Percentiles rank a stretch among this genome's conserved stretches.
Evolutionary conservation across 192 early-diverging fungal genomes (phyloP).

Genomic region (Spizellomyces punctatus): DNA sequence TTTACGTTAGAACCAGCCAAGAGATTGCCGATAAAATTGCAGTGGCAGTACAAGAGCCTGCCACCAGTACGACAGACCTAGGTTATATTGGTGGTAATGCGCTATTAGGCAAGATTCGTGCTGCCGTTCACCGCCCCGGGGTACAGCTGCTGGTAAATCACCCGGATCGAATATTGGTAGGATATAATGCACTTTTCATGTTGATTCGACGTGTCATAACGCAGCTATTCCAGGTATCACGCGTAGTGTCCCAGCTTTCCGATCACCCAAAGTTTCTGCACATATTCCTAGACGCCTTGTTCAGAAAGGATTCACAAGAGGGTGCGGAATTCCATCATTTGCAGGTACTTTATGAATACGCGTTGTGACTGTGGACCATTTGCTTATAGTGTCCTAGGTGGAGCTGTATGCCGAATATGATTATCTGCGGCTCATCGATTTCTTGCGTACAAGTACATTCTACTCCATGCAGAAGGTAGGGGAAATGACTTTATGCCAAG

Average conservation of each 20-base stretch:
- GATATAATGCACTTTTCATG: slow-evolving; percentile 4
- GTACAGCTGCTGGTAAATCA: slow-evolving; percentile 82
- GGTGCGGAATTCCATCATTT: slow-evolving; percentile 39
- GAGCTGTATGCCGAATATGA: slow-evolving; percentile 94
- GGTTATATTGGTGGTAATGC: slow-evolving; percentile 18
- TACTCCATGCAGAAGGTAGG: slow-evolving; percentile 68
- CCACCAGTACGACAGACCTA: background rate
- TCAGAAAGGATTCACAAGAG: slow-evolving; percentile 56
- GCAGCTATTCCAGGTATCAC: slow-evolving; percentile 9
- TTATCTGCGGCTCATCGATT: slow-evolving; percentile 73
- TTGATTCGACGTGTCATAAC: background rate
- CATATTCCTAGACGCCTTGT: slow-evolving; percentile 92
- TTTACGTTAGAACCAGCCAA: background rate
- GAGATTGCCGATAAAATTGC: slow-evolving; percentile 19
- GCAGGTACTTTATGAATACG: slow-evolving; percentile 33
- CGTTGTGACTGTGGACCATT: background rate
- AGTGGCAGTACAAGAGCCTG: background rate
- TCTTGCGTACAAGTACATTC: slow-evolving; percentile 76
- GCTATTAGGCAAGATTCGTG: slow-evolving; percentile 24
- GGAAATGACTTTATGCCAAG: slow-evolving; percentile 40
- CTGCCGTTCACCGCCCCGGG: slow-evolving; percentile 46
- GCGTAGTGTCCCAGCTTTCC: slow-evolving; percentile 70
- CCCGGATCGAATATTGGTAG: slow-evolving; percentile 81
- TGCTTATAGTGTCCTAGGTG: slow-evolving; percentile 33
- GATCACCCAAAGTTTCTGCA: slow-evolving; percentile 66